These are phyloP conservation scores for Gamsiella multidivaricata DNA, from an alignment of 192 early-diverging fungal genomes.

Conservation along the genomic window DNA sequence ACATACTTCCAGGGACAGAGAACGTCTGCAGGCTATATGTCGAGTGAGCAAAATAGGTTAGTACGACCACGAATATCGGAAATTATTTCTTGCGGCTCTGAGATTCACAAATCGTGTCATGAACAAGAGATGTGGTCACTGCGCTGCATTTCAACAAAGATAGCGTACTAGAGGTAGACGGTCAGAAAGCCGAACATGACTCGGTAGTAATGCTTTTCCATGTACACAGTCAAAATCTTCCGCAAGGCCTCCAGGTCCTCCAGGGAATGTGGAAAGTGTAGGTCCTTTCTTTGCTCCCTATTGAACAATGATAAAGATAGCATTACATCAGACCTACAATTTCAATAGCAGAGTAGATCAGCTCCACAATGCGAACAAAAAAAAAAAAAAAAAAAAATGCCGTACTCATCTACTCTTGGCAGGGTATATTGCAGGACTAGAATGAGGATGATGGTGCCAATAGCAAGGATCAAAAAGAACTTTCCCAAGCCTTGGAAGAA, in stretches of 20 bases:
- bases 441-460: conserved; percentile 37
- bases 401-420: conserved; percentile 51
- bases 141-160: neutral
- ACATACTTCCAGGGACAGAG: conserved; percentile 73
- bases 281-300: conserved; percentile 59
- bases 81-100: conserved; percentile 18
- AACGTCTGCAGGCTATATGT: conserved; percentile 64
- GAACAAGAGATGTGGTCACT: neutral
- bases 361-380: neutral
- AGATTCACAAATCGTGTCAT: neutral
- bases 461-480: conserved; percentile 46
- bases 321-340: conserved; percentile 5
- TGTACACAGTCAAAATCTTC: conserved; percentile 59
- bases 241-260: conserved; percentile 61
- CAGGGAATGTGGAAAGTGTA: conserved; percentile 63
- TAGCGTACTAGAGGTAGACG: conserved; percentile 64
- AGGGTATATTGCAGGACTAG: conserved; percentile 46
- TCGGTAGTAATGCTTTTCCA: conserved; percentile 62
- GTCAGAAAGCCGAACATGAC: conserved; percentile 60
- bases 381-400: neutral
- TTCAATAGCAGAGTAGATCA: neutral
- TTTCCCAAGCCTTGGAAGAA: conserved; percentile 52
- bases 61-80: neutral
- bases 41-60: conserved; percentile 12
- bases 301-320: neutral